Evolutionary conservation across 1,284 basidiomycete species (phyloP).

Genomic region (Ganoderma boninense): DNA sequence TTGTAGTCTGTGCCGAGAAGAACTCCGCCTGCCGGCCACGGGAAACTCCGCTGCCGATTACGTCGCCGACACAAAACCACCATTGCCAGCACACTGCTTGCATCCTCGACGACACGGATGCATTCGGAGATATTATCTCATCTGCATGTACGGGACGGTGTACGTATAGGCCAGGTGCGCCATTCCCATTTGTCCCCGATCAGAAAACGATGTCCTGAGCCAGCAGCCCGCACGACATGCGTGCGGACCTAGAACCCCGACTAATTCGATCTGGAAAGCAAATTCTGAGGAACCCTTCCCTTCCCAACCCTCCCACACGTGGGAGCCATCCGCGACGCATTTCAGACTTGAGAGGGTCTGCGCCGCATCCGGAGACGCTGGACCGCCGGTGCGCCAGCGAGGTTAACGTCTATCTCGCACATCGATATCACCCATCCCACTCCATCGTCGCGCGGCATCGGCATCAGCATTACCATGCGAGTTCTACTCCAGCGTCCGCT

Average conservation of each 20-base stretch:
- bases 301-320: background rate
- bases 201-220: background rate
- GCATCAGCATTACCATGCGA: too few species aligned
- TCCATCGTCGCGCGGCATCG: background rate
- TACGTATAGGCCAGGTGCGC: background rate
- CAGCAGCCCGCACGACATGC: background rate
- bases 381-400: background rate
- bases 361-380: background rate
- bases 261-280: background rate
- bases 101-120: background rate
- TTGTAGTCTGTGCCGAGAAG: background rate
- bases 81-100: background rate
- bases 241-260: background rate
- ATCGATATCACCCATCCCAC: background rate
- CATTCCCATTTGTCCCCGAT: constrained; percentile 7
- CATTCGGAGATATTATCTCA: background rate
- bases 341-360: background rate
- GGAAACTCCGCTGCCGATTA: constrained; percentile 6
- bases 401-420: constrained; percentile 1
- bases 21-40: constrained; percentile 8
- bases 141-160: background rate
- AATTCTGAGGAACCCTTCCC: background rate
- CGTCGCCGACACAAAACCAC: constrained; percentile 22
- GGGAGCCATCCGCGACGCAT: background rate
- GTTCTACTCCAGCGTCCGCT: background rate